These are phyloP conservation scores for Oryza coarctata DNA, from an alignment of 176 grass and related monocot genomes.

Conservation along the genomic window DNA sequence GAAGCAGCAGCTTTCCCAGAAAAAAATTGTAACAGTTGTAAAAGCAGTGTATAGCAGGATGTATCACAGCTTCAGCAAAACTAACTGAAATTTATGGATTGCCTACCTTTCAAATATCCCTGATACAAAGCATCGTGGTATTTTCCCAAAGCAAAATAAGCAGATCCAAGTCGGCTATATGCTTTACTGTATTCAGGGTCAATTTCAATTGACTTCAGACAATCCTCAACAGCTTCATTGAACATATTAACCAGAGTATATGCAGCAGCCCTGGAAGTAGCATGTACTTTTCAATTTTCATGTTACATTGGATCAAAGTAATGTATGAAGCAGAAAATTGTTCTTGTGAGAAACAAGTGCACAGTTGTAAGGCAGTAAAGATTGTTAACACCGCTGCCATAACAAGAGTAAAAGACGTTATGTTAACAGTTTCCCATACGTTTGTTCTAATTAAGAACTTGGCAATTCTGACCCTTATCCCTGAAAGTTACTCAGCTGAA, in stretches of 20 bases:
- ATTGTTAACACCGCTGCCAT: neutral
- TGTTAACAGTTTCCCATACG: neutral
- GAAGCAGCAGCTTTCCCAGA: neutral
- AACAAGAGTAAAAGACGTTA: neutral
- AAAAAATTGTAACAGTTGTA: neutral
- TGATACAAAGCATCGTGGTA: constrained; percentile 51
- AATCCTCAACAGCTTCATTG: constrained; percentile 63
- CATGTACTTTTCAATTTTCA: constrained; percentile 27
- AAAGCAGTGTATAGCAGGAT: neutral
- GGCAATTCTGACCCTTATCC: neutral
- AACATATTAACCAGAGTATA: constrained; percentile 61
- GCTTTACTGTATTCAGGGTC: constrained; percentile 71
- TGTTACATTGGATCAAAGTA: constrained; percentile 31
- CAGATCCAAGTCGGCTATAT: constrained; percentile 57
- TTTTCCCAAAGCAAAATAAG: constrained; percentile 55
- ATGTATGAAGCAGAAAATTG: constrained; percentile 4
- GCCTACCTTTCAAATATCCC: constrained; percentile 55
- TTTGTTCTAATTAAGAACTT: neutral
- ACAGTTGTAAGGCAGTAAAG: constrained; percentile 14
- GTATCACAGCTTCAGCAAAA: neutral
- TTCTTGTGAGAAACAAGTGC: neutral
- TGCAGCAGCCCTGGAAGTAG: constrained; percentile 78
- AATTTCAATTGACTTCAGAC: constrained; percentile 78
- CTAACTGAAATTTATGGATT: neutral
- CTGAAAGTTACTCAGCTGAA: neutral